These are phyloP conservation scores for Cladosporium sphaerospermum DNA, from an alignment of 2,329 filamentous ascomycete genomes.

Conservation along the genomic window DNA sequence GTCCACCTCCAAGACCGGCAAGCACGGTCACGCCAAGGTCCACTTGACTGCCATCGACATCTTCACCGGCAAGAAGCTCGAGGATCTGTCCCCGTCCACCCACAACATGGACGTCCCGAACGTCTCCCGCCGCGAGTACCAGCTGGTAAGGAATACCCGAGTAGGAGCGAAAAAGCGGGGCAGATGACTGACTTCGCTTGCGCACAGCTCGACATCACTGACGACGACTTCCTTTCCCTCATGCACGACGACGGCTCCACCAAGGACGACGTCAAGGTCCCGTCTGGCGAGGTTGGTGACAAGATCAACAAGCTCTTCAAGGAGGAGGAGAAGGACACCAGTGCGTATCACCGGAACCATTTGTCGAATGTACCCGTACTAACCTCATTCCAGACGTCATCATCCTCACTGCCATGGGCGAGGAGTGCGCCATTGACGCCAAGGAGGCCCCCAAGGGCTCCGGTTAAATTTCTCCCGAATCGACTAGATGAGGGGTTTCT, in stretches of 20 bases:
- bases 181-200: constrained; percentile 16
- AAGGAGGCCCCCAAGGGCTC: constrained; percentile 70
- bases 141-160: constrained; percentile 64
- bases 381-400: constrained; percentile 61
- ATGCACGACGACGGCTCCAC: constrained; percentile 79
- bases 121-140: constrained; percentile 83
- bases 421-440: constrained; percentile 84
- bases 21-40: constrained; percentile 99
- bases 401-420: constrained; percentile 91
- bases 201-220: constrained; percentile 78
- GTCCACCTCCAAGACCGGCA: constrained; percentile 99
- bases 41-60: constrained; percentile 97
- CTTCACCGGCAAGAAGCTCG: constrained; percentile 99
- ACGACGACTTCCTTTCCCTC: constrained; percentile 91
- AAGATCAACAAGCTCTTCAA: constrained; percentile 78
- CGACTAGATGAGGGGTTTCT: constrained; percentile 1
- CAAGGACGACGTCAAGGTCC: constrained; percentile 94
- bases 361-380: background rate
- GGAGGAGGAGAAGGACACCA: constrained; percentile 83
- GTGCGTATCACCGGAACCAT: constrained; percentile 52
- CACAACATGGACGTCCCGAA: constrained; percentile 96
- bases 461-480: constrained; percentile 1
- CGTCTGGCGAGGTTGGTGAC: constrained; percentile 80
- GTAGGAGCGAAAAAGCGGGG: background rate
- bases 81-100: constrained; percentile 98